phyloP scores from a whole-genome alignment of 768 basidiomycete species.

The Mycena haematopus region DNA sequence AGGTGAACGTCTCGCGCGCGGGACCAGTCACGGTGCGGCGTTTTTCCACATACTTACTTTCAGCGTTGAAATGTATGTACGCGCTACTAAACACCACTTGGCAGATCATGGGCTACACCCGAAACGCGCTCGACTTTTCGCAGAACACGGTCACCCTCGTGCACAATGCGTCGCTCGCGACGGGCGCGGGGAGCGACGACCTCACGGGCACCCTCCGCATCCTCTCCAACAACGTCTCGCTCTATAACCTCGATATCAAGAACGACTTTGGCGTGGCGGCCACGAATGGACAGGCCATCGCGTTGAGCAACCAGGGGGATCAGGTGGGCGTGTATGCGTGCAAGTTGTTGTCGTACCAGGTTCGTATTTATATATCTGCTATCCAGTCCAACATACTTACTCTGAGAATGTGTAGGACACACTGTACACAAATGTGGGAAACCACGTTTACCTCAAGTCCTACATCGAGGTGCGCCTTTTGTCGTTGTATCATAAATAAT shows the following conservation, averaged over 20 bases:
- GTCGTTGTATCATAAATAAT: neutral
- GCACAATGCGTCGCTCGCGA: conserved; percentile 25
- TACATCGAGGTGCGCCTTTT: conserved; percentile 31
- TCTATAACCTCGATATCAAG: conserved; percentile 34
- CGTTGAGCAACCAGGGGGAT: conserved; percentile 33
- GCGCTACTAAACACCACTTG: neutral
- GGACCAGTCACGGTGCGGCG: conserved; percentile 34
- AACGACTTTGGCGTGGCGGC: conserved; percentile 29
- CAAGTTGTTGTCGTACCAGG: conserved; percentile 29
- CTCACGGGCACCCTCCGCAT: conserved; percentile 33
- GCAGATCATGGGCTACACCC: conserved; percentile 34
- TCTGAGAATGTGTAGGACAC: conserved; percentile 31
- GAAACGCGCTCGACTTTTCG: conserved; percentile 17
- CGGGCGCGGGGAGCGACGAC: conserved; percentile 31
- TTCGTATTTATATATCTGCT: neutral
- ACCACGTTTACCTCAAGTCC: conserved; percentile 34
- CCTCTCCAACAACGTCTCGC: conserved; percentile 28
- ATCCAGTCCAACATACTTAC: too few relatives aligned
- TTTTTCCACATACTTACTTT: too few relatives aligned
- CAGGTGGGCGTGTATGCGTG: conserved; percentile 29
- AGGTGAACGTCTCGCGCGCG: conserved; percentile 35
- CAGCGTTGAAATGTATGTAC: neutral
- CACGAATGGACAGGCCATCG: conserved; percentile 35
- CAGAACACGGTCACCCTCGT: conserved; percentile 30
- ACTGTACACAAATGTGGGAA: conserved; percentile 34